Percentiles rank a stretch among this genome's conserved stretches.
These are phyloP conservation scores for Wickerhamomyces canadensis DNA, from an alignment of 805 yeast genomes.

Conservation along the genomic window DNA sequence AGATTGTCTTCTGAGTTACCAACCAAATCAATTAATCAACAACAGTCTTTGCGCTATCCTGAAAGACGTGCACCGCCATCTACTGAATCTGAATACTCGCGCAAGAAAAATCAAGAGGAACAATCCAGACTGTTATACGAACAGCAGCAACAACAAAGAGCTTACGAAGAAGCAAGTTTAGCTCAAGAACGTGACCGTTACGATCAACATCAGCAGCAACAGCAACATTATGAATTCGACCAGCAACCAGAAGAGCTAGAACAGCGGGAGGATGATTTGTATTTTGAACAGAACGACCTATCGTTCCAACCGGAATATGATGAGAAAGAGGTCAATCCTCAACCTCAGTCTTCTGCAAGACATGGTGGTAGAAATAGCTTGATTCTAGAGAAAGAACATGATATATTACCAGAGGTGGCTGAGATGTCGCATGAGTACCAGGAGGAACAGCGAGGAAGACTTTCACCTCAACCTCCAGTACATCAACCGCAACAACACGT, in stretches of 20 bases:
- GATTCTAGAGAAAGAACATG: slow-evolving; percentile 1
- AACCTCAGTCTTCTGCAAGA: slow-evolving; percentile 1
- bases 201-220: slow-evolving; percentile 4
- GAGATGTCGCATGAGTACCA: too few species aligned
- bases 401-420: too few species aligned
- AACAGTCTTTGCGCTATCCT: slow-evolving; percentile 2
- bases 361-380: slow-evolving; percentile 1
- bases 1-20: slow-evolving; percentile 7
- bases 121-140: neutral
- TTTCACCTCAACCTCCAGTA: too few species aligned
- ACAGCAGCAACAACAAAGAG: neutral
- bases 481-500: slow-evolving; percentile 6
- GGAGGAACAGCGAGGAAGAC: too few species aligned
- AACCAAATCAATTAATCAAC: slow-evolving; percentile 12
- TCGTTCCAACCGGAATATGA: slow-evolving; percentile 15
- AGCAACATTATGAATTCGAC: slow-evolving; percentile 18
- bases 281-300: slow-evolving; percentile 14
- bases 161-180: neutral
- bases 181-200: slow-evolving; percentile 4
- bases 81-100: neutral
- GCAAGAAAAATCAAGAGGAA: neutral
- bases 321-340: slow-evolving; percentile 2
- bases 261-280: slow-evolving; percentile 15
- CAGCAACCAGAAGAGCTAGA: slow-evolving; percentile 18
- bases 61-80: slow-evolving; percentile 1